Conservation (phyloP, 805 yeast species). For the Naumovozyma baii region DNA sequence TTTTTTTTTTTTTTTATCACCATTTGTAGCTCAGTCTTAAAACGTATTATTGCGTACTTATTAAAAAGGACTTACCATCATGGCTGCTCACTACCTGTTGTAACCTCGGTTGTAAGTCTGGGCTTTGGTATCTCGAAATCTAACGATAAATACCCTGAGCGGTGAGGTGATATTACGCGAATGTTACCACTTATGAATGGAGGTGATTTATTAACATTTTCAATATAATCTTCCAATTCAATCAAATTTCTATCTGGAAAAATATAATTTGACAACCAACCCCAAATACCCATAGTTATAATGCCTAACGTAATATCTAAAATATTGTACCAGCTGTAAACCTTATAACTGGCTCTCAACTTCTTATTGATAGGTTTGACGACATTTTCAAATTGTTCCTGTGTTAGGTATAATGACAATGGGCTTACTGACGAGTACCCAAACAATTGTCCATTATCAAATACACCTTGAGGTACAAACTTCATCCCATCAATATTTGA, state of each 20-base stretch:
- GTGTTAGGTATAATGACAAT: conserved; percentile 30
- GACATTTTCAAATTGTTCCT: conserved; percentile 34
- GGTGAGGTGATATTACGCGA: conserved; percentile 40
- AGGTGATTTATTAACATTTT: conserved; percentile 22
- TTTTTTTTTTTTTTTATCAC: too few species aligned
- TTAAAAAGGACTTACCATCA: background rate
- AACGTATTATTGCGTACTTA: background rate
- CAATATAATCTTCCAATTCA: conserved; percentile 37
- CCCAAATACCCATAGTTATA: conserved; percentile 35
- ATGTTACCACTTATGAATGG: conserved; percentile 22
- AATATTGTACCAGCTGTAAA: conserved; percentile 33
- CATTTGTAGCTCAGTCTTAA: background rate
- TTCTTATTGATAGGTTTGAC: conserved; percentile 37
- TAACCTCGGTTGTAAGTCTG: background rate
- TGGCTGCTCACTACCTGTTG: background rate
- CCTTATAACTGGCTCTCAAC: conserved; percentile 34
- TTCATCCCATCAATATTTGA: conserved; percentile 4
- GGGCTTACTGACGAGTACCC: conserved; percentile 50
- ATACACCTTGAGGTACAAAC: conserved; percentile 34
- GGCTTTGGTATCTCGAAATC: conserved; percentile 16
- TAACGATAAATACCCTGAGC: conserved; percentile 43
- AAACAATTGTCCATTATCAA: conserved; percentile 36
- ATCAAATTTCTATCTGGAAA: conserved; percentile 22
- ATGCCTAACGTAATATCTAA: conserved; percentile 32
- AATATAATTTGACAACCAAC: conserved; percentile 27